Conservation (phyloP, 441 rosid species). For the Pelargonium exstipulatum region DNA sequence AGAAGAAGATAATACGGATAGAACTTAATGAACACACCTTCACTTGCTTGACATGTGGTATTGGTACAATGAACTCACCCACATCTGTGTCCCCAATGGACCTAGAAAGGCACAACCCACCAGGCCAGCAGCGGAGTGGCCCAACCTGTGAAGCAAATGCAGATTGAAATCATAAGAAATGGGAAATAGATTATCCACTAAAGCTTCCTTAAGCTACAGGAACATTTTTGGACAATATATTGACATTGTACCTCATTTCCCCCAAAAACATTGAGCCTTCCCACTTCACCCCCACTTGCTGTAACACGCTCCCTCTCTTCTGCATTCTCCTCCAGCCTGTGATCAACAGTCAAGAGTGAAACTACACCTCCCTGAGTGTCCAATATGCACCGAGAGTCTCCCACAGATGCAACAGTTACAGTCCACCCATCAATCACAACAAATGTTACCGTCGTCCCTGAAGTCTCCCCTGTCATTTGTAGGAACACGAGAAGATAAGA, state of each 20-base stretch:
- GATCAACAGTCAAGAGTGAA: conserved; percentile 71
- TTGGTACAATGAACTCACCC: conserved; percentile 89
- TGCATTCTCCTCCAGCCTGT: conserved; percentile 73
- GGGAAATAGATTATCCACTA: background rate
- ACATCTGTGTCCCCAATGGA: conserved; percentile 93
- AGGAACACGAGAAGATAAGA: conserved; percentile 4
- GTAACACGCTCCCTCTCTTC: conserved; percentile 89
- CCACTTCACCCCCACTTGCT: conserved; percentile 96
- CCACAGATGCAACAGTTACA: conserved; percentile 85
- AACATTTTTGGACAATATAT: background rate
- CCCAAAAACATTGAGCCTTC: conserved; percentile 71
- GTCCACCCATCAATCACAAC: conserved; percentile 89
- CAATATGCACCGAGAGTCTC: conserved; percentile 81
- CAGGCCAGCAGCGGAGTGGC: conserved; percentile 92
- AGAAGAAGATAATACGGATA: background rate
- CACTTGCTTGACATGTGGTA: conserved; percentile 89
- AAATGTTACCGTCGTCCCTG: conserved; percentile 89
- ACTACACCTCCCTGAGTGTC: conserved; percentile 64
- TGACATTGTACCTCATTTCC: conserved; percentile 58
- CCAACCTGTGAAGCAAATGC: conserved; percentile 51
- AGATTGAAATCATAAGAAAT: background rate
- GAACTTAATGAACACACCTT: conserved; percentile 36
- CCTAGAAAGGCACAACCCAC: conserved; percentile 87
- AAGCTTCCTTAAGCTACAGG: background rate
- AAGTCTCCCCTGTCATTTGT: conserved; percentile 61